Conservation (phyloP, 73 alveolate genomes). For the Paramecium pentaurelia region DNA sequence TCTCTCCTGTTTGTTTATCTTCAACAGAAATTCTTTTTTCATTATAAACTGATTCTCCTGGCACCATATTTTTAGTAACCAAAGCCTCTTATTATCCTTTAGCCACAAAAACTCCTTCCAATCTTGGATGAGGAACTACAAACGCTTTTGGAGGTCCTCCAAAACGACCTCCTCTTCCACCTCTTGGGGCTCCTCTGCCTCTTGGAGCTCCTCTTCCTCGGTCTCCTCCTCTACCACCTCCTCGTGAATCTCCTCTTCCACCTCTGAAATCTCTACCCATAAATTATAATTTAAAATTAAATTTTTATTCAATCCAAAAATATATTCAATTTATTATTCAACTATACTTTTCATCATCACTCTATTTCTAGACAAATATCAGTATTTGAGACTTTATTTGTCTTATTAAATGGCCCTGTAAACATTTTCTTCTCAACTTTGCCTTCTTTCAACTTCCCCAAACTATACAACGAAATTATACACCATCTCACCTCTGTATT, state of each 20-base stretch:
- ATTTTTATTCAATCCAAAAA: neutral
- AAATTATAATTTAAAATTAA: neutral
- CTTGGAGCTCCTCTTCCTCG: conserved; percentile 69
- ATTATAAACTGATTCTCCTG: conserved; percentile 96
- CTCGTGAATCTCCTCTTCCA: conserved; percentile 28
- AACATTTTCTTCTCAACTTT: neutral
- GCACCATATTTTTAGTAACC: conserved; percentile 88
- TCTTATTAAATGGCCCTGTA: neutral
- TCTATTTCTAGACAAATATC: neutral
- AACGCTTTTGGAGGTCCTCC: conserved; percentile 81
- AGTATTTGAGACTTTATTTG: neutral
- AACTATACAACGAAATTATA: neutral
- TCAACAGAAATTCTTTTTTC: conserved; percentile 88
- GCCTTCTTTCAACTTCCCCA: neutral
- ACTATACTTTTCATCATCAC: neutral
- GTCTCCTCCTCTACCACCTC: conserved; percentile 58
- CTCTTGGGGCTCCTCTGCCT: conserved; percentile 80
- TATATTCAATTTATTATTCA: neutral
- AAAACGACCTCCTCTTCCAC: conserved; percentile 74
- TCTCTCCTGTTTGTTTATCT: conserved; percentile 70
- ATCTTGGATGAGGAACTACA: conserved; percentile 94
- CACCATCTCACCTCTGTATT: neutral
- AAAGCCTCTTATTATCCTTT: conserved; percentile 94
- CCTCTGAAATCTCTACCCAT: neutral
- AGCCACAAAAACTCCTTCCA: conserved; percentile 86